Percentiles rank a stretch among this genome's conserved stretches.
Conservation (phyloP, 768 basidiomycete genomes). For the Scleroderma bovista region DNA sequence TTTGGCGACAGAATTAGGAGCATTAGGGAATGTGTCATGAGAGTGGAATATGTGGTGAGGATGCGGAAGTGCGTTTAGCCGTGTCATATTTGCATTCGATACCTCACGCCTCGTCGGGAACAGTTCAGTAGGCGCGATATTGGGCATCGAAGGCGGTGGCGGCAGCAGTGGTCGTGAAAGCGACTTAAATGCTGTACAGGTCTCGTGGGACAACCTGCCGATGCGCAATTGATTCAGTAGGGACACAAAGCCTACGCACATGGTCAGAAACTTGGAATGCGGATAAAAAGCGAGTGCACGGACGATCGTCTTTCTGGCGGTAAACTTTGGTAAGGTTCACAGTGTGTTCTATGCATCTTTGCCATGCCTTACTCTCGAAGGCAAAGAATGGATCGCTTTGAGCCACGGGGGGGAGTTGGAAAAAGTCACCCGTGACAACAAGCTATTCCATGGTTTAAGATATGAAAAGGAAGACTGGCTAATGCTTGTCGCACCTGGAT, state of each 20-base stretch:
- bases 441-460: conserved; percentile 25
- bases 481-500: conserved; percentile 44
- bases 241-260: conserved; percentile 51
- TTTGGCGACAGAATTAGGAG: background rate
- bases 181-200: conserved; percentile 42
- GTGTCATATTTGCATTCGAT: conserved; percentile 52
- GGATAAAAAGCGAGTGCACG: conserved; percentile 11
- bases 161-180: conserved; percentile 32
- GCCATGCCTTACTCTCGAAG: conserved; percentile 51
- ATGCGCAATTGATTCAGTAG: conserved; percentile 74
- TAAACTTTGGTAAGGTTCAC: conserved; percentile 70
- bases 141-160: conserved; percentile 21
- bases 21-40: conserved; percentile 39
- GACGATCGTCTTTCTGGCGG: conserved; percentile 67
- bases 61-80: conserved; percentile 45
- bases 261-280: background rate
- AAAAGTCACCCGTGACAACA: conserved; percentile 54
- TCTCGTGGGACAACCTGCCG: conserved; percentile 44
- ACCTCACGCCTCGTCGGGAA: conserved; percentile 70
- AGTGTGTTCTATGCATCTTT: conserved; percentile 46
- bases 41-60: conserved; percentile 41
- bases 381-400: conserved; percentile 50
- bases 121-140: conserved; percentile 44
- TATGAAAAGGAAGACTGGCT: background rate
- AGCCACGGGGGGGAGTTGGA: conserved; percentile 51